Evolutionary conservation across 2,329 filamentous ascomycete species (phyloP), one percentile per base, ranked within the genome.

Genomic region (Macrophomina tecta): DNA sequence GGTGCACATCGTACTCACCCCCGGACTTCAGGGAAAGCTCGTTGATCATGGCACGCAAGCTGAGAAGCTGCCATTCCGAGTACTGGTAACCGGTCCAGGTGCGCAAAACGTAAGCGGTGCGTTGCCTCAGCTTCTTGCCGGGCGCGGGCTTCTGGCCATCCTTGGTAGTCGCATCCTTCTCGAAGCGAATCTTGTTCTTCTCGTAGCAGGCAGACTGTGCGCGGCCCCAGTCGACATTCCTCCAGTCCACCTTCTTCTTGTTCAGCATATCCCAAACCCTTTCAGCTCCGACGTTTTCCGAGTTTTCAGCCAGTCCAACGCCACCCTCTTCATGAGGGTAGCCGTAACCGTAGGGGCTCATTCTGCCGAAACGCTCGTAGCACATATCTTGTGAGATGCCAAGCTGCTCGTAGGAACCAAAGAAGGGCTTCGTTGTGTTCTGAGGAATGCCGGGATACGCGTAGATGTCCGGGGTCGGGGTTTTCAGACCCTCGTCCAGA

Each of bases 71-170:
- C 72, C 96, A 90, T 65, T 91, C 87, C 16, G 85, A 87, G 85
- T 92, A 97, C 52, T 87, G 78, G 73, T 91, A 95, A 69, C 91
- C 91, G 68, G 93, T 91, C 91, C 91, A 97, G 68, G 90, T 90
- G 51, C 94, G 88, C 45, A 97, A 84, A 4, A 97, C 89, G 49
- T 97, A 86, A 1, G 93, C 94, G n/a, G 92, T 93, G 40, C 92
- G 86, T 8, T 84, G 77, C 6, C 82, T 73, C 68, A 75, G 77
- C 74, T 81, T 78, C 76, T 80, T 81, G 69, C 78, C 58, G 74
- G 70, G 68, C 3, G 71, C 70, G n/a, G 66, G 60, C 18, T 67
- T 66, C 5, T 69, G 71, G 16, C 72, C 71, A 32, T 76, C 71
- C 7, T 73, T 72, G 8, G 66, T 58, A 14, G 38, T 56, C 46